phyloP scores from a whole-genome alignment of 352 stramenopile genomes.

The Pythium grandisporangium region DNA sequence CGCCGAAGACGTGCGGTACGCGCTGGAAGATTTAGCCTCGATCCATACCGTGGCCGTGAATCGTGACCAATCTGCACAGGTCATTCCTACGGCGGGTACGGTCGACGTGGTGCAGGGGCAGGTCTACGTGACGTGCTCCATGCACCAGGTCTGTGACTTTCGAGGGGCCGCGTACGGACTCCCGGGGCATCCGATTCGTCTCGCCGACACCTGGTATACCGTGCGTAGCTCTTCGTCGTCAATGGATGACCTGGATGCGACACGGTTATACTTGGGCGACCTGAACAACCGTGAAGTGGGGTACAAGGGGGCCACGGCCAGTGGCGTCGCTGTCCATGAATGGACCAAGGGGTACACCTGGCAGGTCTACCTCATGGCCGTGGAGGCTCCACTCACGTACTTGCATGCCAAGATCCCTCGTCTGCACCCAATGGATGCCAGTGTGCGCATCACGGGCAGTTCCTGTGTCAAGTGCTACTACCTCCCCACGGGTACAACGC shows the following conservation, averaged over 20 bases:
- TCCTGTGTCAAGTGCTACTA: constrained; percentile 64
- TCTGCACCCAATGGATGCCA: constrained; percentile 29
- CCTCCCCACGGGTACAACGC: constrained; percentile 41
- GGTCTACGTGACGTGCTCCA: constrained; percentile 51
- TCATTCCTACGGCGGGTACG: constrained; percentile 27
- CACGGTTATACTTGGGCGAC: constrained; percentile 52
- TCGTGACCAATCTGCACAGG: constrained; percentile 31
- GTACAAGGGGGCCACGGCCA: constrained; percentile 31
- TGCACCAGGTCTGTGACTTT: constrained; percentile 41
- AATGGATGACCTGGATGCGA: constrained; percentile 18
- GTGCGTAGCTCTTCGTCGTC: constrained; percentile 36
- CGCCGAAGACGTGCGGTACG: constrained; percentile 50
- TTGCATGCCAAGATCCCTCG: constrained; percentile 48
- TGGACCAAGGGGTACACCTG: constrained; percentile 70
- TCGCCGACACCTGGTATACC: constrained; percentile 64
- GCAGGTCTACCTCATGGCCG: constrained; percentile 41
- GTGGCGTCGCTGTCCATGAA: constrained; percentile 37
- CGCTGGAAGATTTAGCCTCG: constrained; percentile 45
- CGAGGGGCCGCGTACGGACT: constrained; percentile 38
- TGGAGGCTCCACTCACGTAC: constrained; percentile 27
- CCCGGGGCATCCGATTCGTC: constrained; percentile 39
- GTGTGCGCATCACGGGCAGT: constrained; percentile 25
- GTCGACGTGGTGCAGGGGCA: constrained; percentile 48
- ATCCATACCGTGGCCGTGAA: constrained; percentile 46
- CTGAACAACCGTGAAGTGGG: constrained; percentile 42